These are phyloP conservation scores for Aspergillus oerlinghausenensis DNA, from an alignment of 2,329 filamentous ascomycete genomes.

Conservation along the genomic window DNA sequence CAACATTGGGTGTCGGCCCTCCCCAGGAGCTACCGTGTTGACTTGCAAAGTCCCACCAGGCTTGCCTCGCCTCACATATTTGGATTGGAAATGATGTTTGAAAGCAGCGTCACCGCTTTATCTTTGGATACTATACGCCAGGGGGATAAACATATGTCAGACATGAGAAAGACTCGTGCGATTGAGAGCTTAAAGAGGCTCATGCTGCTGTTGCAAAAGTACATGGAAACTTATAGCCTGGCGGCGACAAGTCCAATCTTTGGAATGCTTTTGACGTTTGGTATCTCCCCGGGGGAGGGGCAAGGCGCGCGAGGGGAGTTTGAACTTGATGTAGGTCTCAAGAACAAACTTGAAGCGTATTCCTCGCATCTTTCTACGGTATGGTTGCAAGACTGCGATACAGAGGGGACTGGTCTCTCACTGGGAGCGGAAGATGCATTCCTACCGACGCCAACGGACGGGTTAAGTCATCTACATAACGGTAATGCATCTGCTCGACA, in stretches of 20 bases:
- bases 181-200: slow-evolving; percentile 33
- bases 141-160: slow-evolving; percentile 16
- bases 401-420: background rate
- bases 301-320: slow-evolving; percentile 5
- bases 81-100: slow-evolving; percentile 31
- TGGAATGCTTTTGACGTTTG: slow-evolving; percentile 36
- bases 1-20: slow-evolving; percentile 29
- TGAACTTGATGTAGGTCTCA: slow-evolving; percentile 24
- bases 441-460: background rate
- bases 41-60: slow-evolving; percentile 21
- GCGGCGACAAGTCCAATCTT: slow-evolving; percentile 39
- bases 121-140: slow-evolving; percentile 17
- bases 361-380: slow-evolving; percentile 27
- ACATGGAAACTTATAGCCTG: slow-evolving; percentile 39
- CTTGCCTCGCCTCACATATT: slow-evolving; percentile 30
- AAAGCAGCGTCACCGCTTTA: slow-evolving; percentile 23
- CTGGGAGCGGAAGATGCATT: background rate
- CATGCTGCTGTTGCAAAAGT: slow-evolving; percentile 31
- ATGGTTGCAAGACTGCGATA: slow-evolving; percentile 19
- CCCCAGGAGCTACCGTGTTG: slow-evolving; percentile 27
- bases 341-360: slow-evolving; percentile 23
- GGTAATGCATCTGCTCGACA: background rate
- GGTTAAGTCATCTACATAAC: slow-evolving; percentile 2
- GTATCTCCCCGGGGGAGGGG: slow-evolving; percentile 19
- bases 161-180: slow-evolving; percentile 24